phyloP scores from a whole-genome alignment of 2,329 filamentous ascomycete species.

The Beauveria sp. region DNA sequence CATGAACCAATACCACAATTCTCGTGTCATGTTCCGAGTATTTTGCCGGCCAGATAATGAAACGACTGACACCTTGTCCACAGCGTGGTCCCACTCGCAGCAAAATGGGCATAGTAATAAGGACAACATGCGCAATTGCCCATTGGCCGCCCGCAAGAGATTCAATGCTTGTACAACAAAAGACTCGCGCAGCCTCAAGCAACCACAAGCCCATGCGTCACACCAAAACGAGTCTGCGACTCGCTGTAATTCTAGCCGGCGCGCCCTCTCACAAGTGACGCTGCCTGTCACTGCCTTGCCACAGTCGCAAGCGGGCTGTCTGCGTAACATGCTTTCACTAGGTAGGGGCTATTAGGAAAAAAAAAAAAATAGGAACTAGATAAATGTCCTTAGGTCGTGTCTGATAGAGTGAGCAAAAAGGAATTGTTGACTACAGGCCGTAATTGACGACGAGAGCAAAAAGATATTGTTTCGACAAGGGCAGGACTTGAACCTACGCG shows the following conservation, averaged over 20 bases:
- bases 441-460: not conserved
- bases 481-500: conserved; percentile 11
- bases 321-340: not conserved
- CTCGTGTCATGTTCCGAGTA: too few relatives aligned
- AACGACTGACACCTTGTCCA: too few relatives aligned
- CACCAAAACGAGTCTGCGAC: not conserved
- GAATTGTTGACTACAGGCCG: not conserved
- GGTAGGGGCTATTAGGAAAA: too few relatives aligned
- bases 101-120: not conserved
- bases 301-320: too few relatives aligned
- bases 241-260: not conserved
- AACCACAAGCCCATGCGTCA: not conserved
- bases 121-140: too few relatives aligned
- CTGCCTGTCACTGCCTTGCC: too few relatives aligned
- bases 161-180: not conserved
- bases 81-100: not conserved
- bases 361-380: too few relatives aligned
- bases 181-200: not conserved
- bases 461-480: not conserved
- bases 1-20: too few relatives aligned
- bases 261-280: not conserved
- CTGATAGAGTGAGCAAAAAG: too few relatives aligned
- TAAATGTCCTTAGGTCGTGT: too few relatives aligned
- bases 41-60: too few relatives aligned
- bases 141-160: not conserved